Evolutionary conservation across 1,284 basidiomycete genomes (phyloP).

Genomic region (Neonothopanus nambi): DNA sequence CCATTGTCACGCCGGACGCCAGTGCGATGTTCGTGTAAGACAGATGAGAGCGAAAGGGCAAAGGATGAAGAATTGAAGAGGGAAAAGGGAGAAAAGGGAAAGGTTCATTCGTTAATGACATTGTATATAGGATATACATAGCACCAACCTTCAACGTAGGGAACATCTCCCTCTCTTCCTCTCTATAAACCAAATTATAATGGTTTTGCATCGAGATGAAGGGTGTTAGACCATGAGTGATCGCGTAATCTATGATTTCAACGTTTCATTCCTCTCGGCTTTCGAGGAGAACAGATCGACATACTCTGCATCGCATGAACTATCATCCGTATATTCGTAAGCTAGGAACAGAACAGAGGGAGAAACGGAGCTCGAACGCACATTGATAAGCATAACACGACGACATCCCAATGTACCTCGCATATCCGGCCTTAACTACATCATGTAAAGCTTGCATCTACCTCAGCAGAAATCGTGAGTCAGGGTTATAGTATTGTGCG

Average conservation of each 20-base stretch:
- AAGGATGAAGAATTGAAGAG: no score
- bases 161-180: conserved; percentile 71
- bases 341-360: conserved; percentile 13
- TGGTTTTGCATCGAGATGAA: conserved; percentile 77
- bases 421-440: conserved; percentile 64
- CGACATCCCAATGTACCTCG: conserved; percentile 69
- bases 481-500: no score
- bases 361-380: conserved; percentile 18
- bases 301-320: conserved; percentile 52
- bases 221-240: conserved; percentile 56
- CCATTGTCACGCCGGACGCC: no score
- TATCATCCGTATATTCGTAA: no score
- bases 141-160: conserved; percentile 48
- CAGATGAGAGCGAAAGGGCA: no score
- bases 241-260: conserved; percentile 40
- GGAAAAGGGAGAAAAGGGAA: no score
- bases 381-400: conserved; percentile 50
- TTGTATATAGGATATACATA: no score
- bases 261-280: neutral
- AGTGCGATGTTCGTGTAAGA: no score
- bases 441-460: conserved; percentile 73
- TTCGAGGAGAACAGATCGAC: conserved; percentile 15
- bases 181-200: conserved; percentile 57
- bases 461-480: no score
- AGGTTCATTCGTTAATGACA: no score